These are phyloP conservation scores for Fusarium floridanum DNA, from an alignment of 2,329 filamentous ascomycete genomes.

Conservation along the genomic window DNA sequence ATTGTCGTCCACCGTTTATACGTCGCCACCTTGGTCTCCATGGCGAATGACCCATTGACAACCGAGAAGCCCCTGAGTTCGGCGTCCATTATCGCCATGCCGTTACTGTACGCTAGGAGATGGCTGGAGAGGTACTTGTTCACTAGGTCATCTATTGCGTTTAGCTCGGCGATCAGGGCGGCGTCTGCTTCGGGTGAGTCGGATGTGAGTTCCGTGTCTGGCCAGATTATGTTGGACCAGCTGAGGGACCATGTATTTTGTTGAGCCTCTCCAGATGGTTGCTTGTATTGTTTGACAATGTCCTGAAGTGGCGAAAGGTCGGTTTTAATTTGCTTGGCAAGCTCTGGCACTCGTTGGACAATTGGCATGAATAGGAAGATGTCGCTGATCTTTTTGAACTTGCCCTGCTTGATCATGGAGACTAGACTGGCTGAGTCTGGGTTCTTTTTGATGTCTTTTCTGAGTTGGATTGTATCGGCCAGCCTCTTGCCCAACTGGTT, in stretches of 20 bases:
- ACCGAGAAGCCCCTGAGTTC: not conserved
- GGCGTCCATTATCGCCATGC: not conserved
- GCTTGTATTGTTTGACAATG: not conserved
- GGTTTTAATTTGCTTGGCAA: not conserved
- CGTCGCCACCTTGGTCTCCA: not conserved
- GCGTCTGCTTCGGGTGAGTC: not conserved
- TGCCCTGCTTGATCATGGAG: not conserved
- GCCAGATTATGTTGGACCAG: not conserved
- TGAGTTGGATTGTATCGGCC: not conserved
- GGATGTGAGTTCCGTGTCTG: not conserved
- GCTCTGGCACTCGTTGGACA: not conserved
- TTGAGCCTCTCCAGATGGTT: not conserved
- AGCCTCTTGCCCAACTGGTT: not conserved
- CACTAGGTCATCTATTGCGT: not conserved
- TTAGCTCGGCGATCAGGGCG: not conserved
- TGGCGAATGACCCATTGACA: not conserved
- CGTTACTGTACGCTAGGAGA: not conserved
- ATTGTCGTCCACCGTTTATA: not conserved
- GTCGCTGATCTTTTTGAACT: not conserved
- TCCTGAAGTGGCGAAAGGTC: not conserved
- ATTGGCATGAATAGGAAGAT: constrained; percentile 3
- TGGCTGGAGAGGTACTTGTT: not conserved
- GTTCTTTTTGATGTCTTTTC: not conserved
- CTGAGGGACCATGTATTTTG: not conserved
- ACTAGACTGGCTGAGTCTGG: not conserved